Evolutionary conservation across 2,329 filamentous ascomycete species (phyloP).

Genomic region (Colletotrichum filicis): DNA sequence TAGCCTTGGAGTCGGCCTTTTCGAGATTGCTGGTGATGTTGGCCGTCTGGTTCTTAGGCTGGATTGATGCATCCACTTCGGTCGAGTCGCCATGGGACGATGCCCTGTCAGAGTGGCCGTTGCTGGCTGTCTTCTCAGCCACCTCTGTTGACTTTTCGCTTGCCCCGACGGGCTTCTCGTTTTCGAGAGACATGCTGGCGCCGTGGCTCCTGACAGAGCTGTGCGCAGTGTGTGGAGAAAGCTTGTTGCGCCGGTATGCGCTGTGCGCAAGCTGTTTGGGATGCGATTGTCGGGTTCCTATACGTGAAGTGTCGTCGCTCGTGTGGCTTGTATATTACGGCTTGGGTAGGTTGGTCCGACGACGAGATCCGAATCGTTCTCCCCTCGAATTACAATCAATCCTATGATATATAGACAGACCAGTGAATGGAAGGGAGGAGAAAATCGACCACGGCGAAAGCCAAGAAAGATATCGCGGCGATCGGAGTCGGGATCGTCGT

Average conservation of each 20-base stretch:
- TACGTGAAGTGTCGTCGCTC: constrained; percentile 13
- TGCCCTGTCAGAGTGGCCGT: constrained; percentile 40
- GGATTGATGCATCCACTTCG: constrained; percentile 26
- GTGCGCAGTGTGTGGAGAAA: background rate
- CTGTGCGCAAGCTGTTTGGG: constrained; percentile 19
- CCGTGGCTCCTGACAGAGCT: constrained; percentile 12
- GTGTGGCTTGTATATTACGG: background rate
- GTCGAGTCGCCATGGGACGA: constrained; percentile 51
- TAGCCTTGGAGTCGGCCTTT: constrained; percentile 57
- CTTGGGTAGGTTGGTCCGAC: background rate
- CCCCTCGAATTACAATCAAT: background rate
- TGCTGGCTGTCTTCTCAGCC: constrained; percentile 40
- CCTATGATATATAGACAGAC: background rate
- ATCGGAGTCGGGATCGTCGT: constrained; percentile 15
- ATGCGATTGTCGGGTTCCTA: background rate
- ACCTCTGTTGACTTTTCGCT: constrained; percentile 18
- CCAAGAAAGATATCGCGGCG: constrained; percentile 18
- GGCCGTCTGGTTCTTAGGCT: constrained; percentile 34
- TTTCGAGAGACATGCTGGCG: constrained; percentile 19
- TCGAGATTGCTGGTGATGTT: constrained; percentile 43
- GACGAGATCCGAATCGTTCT: background rate
- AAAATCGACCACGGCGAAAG: constrained; percentile 5
- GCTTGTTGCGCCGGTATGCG: constrained; percentile 25
- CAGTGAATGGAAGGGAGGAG: background rate
- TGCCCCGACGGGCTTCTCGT: constrained; percentile 19